Conservation (phyloP, 2,329 filamentous ascomycete genomes). For the Fusarium siculi region DNA sequence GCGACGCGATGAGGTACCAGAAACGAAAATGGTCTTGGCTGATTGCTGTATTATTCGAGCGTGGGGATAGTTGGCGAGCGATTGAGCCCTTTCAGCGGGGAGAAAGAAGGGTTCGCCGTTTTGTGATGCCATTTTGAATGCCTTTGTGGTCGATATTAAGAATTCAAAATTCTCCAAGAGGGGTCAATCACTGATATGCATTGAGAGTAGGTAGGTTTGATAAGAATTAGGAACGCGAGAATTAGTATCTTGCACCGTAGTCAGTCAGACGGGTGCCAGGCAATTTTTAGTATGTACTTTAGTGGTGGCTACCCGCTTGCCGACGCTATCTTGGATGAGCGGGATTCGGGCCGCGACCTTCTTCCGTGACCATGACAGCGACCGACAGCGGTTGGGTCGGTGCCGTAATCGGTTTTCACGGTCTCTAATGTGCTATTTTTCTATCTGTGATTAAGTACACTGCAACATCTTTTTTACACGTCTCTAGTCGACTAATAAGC, state of each 20-base stretch:
- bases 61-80: not conserved
- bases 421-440: not conserved
- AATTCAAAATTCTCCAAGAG: too few species aligned
- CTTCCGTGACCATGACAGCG: not conserved
- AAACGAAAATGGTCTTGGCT: not conserved
- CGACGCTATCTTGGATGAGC: not conserved
- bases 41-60: not conserved
- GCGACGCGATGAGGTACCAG: not conserved
- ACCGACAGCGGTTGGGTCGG: too few species aligned
- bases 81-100: not conserved
- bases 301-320: not conserved
- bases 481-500: not conserved
- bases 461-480: too few species aligned
- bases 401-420: not conserved
- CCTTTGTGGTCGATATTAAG: accelerated
- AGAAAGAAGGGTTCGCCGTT: not conserved
- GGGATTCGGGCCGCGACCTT: not conserved
- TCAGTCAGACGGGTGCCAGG: too few species aligned
- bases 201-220: accelerated
- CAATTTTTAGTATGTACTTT: not conserved
- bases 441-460: accelerated
- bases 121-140: accelerated
- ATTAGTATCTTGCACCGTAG: too few species aligned
- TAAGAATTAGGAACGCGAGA: too few species aligned
- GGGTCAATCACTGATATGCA: not conserved